Percentiles rank a stretch among this genome's conserved stretches.
phyloP scores from a whole-genome alignment of 345 rosid species.

The Corchorus capsularis region DNA sequence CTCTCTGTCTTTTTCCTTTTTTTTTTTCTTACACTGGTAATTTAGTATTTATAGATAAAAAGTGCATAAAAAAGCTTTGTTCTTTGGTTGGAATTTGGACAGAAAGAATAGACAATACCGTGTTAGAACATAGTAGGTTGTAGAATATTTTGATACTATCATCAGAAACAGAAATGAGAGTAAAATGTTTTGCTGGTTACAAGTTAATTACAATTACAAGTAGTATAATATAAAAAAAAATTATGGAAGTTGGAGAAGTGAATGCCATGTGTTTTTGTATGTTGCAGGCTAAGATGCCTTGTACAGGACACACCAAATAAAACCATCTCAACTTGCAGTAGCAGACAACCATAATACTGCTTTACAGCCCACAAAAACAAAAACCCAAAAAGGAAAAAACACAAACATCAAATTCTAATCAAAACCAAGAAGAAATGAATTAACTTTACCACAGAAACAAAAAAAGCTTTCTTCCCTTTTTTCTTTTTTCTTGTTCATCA shows the following conservation, averaged over 20 bases:
- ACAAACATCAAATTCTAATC: not conserved
- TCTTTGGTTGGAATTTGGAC: not conserved
- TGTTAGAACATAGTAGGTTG: not conserved
- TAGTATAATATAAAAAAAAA: no score
- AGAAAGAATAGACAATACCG: not conserved
- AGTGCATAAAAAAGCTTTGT: not conserved
- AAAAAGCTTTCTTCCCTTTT: not conserved
- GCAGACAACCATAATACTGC: slow-evolving; percentile 52
- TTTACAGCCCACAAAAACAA: slow-evolving; percentile 50
- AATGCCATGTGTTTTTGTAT: not conserved
- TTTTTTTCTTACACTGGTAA: not conserved
- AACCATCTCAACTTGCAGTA: slow-evolving; percentile 50
- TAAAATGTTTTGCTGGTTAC: not conserved
- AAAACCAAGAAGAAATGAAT: not conserved
- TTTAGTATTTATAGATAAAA: not conserved
- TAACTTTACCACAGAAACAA: not conserved
- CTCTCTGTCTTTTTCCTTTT: not conserved
- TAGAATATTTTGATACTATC: not conserved
- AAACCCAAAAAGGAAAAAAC: not conserved
- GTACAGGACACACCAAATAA: slow-evolving; percentile 37
- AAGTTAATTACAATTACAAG: no score
- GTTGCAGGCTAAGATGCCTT: slow-evolving; percentile 34
- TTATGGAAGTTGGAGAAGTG: not conserved
- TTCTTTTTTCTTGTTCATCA: slow-evolving; percentile 8
- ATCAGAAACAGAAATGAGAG: not conserved